Conservation (phyloP, 306 rosid genomes). For the Glycine latifolia region DNA sequence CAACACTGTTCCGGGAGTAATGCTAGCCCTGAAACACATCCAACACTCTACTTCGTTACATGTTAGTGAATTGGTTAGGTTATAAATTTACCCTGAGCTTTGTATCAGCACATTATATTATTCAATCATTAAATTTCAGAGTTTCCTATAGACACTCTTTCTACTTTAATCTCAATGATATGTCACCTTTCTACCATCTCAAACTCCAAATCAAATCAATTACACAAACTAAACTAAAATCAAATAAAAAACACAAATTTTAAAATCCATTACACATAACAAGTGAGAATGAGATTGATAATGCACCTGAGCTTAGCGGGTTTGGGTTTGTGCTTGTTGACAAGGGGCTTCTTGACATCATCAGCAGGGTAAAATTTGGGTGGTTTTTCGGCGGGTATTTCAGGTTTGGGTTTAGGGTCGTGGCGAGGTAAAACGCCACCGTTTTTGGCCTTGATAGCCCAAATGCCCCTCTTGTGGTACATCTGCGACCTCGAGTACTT, state of each 20-base stretch:
- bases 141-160: neutral
- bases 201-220: neutral
- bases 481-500: slow-evolving; percentile 69
- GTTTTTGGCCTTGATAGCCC: slow-evolving; percentile 84
- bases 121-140: neutral
- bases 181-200: neutral
- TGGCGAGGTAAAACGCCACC: slow-evolving; percentile 78
- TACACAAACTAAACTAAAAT: neutral
- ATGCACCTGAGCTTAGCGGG: slow-evolving; percentile 68
- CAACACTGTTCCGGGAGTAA: slow-evolving; percentile 71
- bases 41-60: neutral
- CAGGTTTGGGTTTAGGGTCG: slow-evolving; percentile 60
- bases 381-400: slow-evolving; percentile 52
- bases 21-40: slow-evolving; percentile 56
- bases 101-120: neutral
- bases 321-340: slow-evolving; percentile 68
- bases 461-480: slow-evolving; percentile 78
- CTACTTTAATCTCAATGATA: neutral
- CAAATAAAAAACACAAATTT: neutral
- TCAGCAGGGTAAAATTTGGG: slow-evolving; percentile 78
- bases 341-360: slow-evolving; percentile 70
- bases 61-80: neutral
- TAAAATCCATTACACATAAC: neutral
- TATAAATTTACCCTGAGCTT: neutral
- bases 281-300: neutral